phyloP scores from a whole-genome alignment of 805 yeast species.

The Saturnispora diversa region DNA sequence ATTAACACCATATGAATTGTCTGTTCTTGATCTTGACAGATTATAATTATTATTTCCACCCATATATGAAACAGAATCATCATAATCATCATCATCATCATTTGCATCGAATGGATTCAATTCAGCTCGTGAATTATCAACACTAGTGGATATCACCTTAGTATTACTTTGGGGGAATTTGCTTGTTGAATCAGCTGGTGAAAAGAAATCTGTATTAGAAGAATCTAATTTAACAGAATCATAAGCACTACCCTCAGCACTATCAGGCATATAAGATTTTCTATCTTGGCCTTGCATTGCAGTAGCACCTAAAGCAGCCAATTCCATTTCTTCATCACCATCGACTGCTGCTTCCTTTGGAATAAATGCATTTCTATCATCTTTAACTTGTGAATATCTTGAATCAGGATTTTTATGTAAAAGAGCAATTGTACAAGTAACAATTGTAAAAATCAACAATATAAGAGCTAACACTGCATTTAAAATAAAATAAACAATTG shows the following conservation, averaged over 20 bases:
- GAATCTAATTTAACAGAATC: slow-evolving; percentile 9
- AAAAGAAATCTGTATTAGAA: slow-evolving; percentile 3
- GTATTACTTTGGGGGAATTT: not conserved
- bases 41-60: not conserved
- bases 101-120: slow-evolving; percentile 12
- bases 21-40: slow-evolving; percentile 7
- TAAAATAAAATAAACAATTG: slow-evolving; percentile 77
- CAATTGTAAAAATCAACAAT: slow-evolving; percentile 74
- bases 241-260: slow-evolving; percentile 7
- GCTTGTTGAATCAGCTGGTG: slow-evolving; percentile 5
- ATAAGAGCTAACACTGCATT: slow-evolving; percentile 85
- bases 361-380: slow-evolving; percentile 93
- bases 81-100: slow-evolving; percentile 10
- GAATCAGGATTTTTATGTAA: slow-evolving; percentile 89
- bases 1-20: slow-evolving; percentile 2
- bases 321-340: slow-evolving; percentile 46
- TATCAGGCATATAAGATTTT: slow-evolving; percentile 15
- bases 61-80: slow-evolving; percentile 1
- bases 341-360: slow-evolving; percentile 48
- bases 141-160: slow-evolving; percentile 2
- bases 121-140: slow-evolving; percentile 9
- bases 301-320: slow-evolving; percentile 65
- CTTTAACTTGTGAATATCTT: slow-evolving; percentile 91
- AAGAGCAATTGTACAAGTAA: slow-evolving; percentile 79
- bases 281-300: slow-evolving; percentile 56